Evolutionary conservation across 257 asterid genomes (phyloP).

Genomic region (Cinchona pubescens): DNA sequence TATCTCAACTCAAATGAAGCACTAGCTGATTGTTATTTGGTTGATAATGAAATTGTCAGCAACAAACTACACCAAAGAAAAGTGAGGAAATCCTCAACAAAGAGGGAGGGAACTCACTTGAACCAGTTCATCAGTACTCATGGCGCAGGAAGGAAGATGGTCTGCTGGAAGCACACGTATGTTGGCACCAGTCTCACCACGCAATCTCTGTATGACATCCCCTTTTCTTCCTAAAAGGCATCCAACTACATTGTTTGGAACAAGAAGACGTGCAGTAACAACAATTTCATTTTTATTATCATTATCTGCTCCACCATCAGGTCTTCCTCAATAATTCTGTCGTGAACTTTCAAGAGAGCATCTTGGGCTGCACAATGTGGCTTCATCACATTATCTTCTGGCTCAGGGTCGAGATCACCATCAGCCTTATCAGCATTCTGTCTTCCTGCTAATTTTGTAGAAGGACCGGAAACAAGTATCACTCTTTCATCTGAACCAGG

Average conservation of each 20-base stretch:
- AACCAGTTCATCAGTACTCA: slow-evolving; percentile 62
- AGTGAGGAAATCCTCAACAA: background rate
- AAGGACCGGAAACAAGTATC: slow-evolving; percentile 58
- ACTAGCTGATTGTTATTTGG: background rate
- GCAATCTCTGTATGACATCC: slow-evolving; percentile 78
- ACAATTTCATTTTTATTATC: slow-evolving; percentile 38
- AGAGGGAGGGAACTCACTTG: slow-evolving; percentile 44
- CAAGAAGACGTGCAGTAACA: slow-evolving; percentile 70
- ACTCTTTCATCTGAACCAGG: slow-evolving; percentile 82
- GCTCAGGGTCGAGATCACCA: slow-evolving; percentile 17
- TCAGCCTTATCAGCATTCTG: slow-evolving; percentile 26
- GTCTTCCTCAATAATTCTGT: slow-evolving; percentile 67
- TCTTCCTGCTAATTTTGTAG: slow-evolving; percentile 43
- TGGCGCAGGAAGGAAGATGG: slow-evolving; percentile 61
- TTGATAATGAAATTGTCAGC: background rate
- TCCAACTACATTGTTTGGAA: slow-evolving; percentile 60
- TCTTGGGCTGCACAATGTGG: slow-evolving; percentile 81
- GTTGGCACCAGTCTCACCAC: slow-evolving; percentile 76
- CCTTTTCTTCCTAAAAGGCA: slow-evolving; percentile 77
- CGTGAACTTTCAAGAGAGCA: slow-evolving; percentile 77
- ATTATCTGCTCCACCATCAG: slow-evolving; percentile 37
- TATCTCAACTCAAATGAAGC: background rate
- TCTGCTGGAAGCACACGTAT: slow-evolving; percentile 72
- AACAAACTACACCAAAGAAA: slow-evolving; percentile 2
- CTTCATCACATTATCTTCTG: slow-evolving; percentile 34